Percentiles rank a stretch among this genome's conserved stretches.
Evolutionary conservation across 2,329 filamentous ascomycete genomes (phyloP).

Genomic region (Pleurostoma richardsiae): DNA sequence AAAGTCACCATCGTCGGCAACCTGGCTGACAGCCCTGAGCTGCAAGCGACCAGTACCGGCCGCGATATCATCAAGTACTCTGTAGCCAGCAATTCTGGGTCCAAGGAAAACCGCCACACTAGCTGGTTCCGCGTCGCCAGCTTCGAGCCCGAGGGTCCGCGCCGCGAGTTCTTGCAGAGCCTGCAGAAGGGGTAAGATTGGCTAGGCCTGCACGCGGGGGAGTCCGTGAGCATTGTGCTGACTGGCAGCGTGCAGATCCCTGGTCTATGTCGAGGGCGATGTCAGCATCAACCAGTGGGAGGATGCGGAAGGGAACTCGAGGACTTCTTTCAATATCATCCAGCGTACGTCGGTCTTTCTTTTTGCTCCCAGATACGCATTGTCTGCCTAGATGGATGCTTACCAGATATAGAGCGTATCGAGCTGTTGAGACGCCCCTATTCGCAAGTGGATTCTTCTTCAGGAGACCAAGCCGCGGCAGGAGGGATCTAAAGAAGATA

Average conservation of each 20-base stretch:
- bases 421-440: background rate
- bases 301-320: slow-evolving; percentile 65
- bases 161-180: slow-evolving; percentile 66
- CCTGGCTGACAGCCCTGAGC: slow-evolving; percentile 74
- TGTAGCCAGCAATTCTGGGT: slow-evolving; percentile 64
- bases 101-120: slow-evolving; percentile 64
- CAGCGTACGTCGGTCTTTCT: slow-evolving; percentile 61
- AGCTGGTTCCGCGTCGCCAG: slow-evolving; percentile 81
- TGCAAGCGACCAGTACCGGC: slow-evolving; percentile 64
- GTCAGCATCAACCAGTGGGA: slow-evolving; percentile 63
- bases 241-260: slow-evolving; percentile 46
- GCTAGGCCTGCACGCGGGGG: background rate
- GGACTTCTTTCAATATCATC: slow-evolving; percentile 60
- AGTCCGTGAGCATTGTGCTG: background rate
- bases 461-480: background rate
- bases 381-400: background rate
- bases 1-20: slow-evolving; percentile 84
- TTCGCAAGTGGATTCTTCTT: background rate
- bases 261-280: slow-evolving; percentile 82
- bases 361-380: background rate
- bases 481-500: too few relatives aligned
- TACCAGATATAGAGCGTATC: background rate
- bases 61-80: slow-evolving; percentile 72
- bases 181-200: slow-evolving; percentile 81
- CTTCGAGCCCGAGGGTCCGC: slow-evolving; percentile 64